Conservation (phyloP, 768 basidiomycete genomes). For the Trametes maxima region DNA sequence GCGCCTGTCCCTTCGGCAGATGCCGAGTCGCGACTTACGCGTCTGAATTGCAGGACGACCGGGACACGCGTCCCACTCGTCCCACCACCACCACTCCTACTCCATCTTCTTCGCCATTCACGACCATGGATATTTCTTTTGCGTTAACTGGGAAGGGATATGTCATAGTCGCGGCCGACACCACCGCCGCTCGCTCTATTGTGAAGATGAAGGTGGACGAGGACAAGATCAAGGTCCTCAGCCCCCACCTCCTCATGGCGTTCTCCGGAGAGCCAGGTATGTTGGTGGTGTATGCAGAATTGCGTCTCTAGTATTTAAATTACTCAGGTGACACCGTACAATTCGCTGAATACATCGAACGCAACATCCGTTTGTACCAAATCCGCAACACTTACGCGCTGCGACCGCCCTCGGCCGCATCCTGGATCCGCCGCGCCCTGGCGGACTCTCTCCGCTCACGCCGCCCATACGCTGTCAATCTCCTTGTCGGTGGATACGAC, state of each 20-base stretch:
- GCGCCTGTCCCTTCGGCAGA: too few species aligned
- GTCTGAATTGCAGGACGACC: too few species aligned
- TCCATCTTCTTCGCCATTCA: background rate
- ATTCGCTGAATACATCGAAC: constrained; percentile 94
- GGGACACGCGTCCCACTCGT: too few species aligned
- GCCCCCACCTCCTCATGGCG: constrained; percentile 92
- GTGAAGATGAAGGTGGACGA: constrained; percentile 97
- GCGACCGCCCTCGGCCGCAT: constrained; percentile 86
- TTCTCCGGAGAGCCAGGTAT: constrained; percentile 92
- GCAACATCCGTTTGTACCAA: constrained; percentile 94
- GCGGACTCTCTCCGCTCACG: constrained; percentile 89
- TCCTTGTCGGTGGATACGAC: constrained; percentile 93
- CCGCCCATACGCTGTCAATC: constrained; percentile 87
- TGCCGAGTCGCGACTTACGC: too few species aligned
- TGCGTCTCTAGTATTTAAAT: background rate
- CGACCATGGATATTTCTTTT: constrained; percentile 85
- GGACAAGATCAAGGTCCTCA: constrained; percentile 93
- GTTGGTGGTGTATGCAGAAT: constrained; percentile 23
- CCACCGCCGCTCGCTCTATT: constrained; percentile 85
- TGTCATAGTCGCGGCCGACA: constrained; percentile 90
- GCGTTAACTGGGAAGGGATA: constrained; percentile 92
- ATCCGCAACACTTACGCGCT: constrained; percentile 92
- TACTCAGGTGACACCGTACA: constrained; percentile 87
- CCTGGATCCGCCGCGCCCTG: constrained; percentile 92
- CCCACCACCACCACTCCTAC: background rate